phyloP scores from a whole-genome alignment of 805 yeast genomes.

The Nakazawaea ambrosiae region DNA sequence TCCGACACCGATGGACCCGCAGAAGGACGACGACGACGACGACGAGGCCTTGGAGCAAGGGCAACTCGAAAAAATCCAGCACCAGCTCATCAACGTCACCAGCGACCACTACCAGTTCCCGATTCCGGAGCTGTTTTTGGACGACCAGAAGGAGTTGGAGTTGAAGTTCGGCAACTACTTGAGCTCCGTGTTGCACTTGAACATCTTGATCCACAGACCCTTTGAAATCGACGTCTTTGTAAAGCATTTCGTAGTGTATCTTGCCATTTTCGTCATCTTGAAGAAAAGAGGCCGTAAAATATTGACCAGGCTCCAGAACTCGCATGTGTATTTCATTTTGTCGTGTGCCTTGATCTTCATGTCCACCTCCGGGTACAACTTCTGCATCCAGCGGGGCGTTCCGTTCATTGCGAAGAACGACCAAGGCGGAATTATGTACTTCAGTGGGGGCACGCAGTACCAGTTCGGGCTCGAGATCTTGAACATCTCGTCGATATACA shows the following conservation, averaged over 20 bases:
- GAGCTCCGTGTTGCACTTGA: constrained; percentile 35
- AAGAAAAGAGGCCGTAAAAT: constrained; percentile 38
- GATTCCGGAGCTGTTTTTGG: constrained; percentile 15
- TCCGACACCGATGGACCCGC: constrained; percentile 14
- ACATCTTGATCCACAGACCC: constrained; percentile 33
- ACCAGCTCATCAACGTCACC: constrained; percentile 14
- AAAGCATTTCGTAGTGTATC: constrained; percentile 37
- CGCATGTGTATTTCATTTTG: constrained; percentile 5
- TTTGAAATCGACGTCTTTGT: constrained; percentile 36
- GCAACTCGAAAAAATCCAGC: constrained; percentile 9
- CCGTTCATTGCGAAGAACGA: constrained; percentile 55
- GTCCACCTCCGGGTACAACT: constrained; percentile 58
- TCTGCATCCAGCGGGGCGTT: constrained; percentile 49
- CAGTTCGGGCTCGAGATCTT: constrained; percentile 68
- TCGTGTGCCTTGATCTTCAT: constrained; percentile 27
- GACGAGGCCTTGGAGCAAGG: too few relatives aligned
- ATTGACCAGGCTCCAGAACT: constrained; percentile 13
- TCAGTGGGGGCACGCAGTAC: constrained; percentile 59
- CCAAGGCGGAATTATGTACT: constrained; percentile 42
- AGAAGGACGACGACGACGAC: constrained; percentile 21
- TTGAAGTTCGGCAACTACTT: constrained; percentile 49
- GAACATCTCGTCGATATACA: constrained; percentile 44
- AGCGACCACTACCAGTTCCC: constrained; percentile 21
- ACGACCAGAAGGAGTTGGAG: constrained; percentile 27
- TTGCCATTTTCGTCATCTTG: constrained; percentile 35